Evolutionary conservation across 2,329 filamentous ascomycete genomes (phyloP).

Genomic region (Penicillium psychrosexuale): DNA sequence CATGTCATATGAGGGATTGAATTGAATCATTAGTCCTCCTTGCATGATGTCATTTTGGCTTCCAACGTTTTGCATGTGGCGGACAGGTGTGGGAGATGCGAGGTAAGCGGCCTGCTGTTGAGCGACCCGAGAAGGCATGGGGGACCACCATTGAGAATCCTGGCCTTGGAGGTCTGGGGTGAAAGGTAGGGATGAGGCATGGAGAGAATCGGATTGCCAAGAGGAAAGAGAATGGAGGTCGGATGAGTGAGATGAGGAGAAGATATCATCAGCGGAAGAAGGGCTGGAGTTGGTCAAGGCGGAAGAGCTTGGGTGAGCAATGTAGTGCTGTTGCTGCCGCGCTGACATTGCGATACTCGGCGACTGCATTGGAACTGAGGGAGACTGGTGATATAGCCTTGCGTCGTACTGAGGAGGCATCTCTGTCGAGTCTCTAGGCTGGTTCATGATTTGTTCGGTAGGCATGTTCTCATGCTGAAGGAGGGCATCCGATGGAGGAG

Average conservation of each 20-base stretch:
- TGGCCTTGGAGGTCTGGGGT: slow-evolving; percentile 39
- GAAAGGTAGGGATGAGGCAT: slow-evolving; percentile 37
- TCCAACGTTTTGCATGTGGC: slow-evolving; percentile 28
- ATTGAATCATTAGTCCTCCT: slow-evolving; percentile 41
- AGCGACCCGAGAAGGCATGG: slow-evolving; percentile 34
- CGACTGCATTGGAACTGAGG: slow-evolving; percentile 35
- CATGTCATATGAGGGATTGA: slow-evolving; percentile 38
- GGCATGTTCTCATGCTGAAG: slow-evolving; percentile 40
- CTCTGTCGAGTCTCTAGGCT: slow-evolving; percentile 28
- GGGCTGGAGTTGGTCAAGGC: slow-evolving; percentile 34
- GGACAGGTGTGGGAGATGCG: slow-evolving; percentile 35
- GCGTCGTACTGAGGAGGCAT: slow-evolving; percentile 35
- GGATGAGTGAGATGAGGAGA: slow-evolving; percentile 40
- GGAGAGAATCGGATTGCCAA: slow-evolving; percentile 42
- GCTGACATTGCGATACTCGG: slow-evolving; percentile 29
- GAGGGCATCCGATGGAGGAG: slow-evolving; percentile 46
- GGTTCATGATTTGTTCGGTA: slow-evolving; percentile 33
- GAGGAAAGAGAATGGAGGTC: slow-evolving; percentile 40
- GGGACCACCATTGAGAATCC: slow-evolving; percentile 44
- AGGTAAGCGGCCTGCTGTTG: slow-evolving; percentile 39
- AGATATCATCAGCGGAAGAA: slow-evolving; percentile 39
- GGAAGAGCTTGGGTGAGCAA: slow-evolving; percentile 30
- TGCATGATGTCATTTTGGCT: slow-evolving; percentile 36
- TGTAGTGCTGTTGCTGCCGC: slow-evolving; percentile 34
- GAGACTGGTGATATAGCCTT: slow-evolving; percentile 33